These are phyloP conservation scores for Phytophthora niederhauseri DNA, from an alignment of 352 stramenopile genomes.

Conservation along the genomic window DNA sequence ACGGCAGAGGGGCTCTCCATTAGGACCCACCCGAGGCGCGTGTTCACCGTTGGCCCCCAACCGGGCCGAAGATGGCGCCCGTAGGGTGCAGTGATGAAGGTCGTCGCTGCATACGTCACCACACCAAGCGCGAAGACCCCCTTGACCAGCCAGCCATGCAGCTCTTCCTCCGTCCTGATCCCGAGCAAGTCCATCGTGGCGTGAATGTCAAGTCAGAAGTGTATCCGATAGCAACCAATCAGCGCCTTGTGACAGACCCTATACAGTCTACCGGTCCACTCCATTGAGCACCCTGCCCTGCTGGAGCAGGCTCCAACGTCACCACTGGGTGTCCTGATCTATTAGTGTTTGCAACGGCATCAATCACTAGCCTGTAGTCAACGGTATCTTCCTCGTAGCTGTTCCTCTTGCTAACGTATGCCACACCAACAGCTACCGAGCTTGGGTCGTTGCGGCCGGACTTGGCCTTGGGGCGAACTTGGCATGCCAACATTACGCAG, in stretches of 20 bases:
- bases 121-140: constrained; percentile 61
- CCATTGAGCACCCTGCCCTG: not conserved
- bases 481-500: constrained; percentile 1
- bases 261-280: not conserved
- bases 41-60: constrained; percentile 64
- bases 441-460: not conserved
- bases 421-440: not conserved
- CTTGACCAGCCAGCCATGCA: constrained; percentile 59
- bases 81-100: constrained; percentile 68
- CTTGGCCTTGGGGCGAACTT: not conserved
- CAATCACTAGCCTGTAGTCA: not conserved
- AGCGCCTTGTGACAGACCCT: not conserved
- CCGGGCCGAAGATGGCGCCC: constrained; percentile 55
- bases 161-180: constrained; percentile 46
- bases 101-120: constrained; percentile 55
- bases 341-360: not conserved
- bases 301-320: not conserved
- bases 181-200: constrained; percentile 24
- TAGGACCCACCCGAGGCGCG: constrained; percentile 67
- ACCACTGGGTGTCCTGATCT: not conserved
- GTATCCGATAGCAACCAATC: constrained; percentile 15
- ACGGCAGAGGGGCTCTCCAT: constrained; percentile 78
- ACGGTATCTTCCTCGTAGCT: not conserved
- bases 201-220: not conserved
- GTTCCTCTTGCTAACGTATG: not conserved